Conservation (phyloP, 805 yeast species). For the Soucietia sequanensis region DNA sequence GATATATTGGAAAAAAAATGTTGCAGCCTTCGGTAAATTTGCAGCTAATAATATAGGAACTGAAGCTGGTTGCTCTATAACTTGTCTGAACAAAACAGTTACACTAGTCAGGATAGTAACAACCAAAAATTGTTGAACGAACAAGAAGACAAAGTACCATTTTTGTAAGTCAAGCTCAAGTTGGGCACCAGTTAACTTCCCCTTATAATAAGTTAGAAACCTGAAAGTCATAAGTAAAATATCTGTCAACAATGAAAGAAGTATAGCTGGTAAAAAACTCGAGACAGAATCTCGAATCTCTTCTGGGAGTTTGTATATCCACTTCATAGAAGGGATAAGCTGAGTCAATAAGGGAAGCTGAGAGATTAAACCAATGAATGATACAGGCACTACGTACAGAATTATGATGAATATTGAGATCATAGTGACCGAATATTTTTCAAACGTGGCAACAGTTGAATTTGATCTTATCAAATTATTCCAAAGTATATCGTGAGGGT, state of each 20-base stretch:
- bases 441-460: conserved; percentile 32
- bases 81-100: conserved; percentile 57
- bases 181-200: conserved; percentile 59
- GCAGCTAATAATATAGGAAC: conserved; percentile 71
- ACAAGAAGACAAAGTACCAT: conserved; percentile 76
- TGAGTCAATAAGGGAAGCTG: conserved; percentile 67
- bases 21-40: conserved; percentile 82
- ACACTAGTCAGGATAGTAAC: conserved; percentile 83
- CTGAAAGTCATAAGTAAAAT: conserved; percentile 60
- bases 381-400: conserved; percentile 79
- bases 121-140: conserved; percentile 80
- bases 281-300: conserved; percentile 53
- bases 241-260: conserved; percentile 63
- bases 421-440: conserved; percentile 44
- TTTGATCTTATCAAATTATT: conserved; percentile 46
- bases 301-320: conserved; percentile 56
- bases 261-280: conserved; percentile 64
- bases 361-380: conserved; percentile 71
- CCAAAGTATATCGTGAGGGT: conserved; percentile 76
- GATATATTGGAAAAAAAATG: conserved; percentile 78
- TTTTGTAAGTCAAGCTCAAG: conserved; percentile 69
- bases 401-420: conserved; percentile 49
- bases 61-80: conserved; percentile 68
- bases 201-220: conserved; percentile 51
- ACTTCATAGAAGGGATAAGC: conserved; percentile 57